Evolutionary conservation across 148 eudicot genomes (phyloP).

Genomic region (Dysphania ambrosioides): DNA sequence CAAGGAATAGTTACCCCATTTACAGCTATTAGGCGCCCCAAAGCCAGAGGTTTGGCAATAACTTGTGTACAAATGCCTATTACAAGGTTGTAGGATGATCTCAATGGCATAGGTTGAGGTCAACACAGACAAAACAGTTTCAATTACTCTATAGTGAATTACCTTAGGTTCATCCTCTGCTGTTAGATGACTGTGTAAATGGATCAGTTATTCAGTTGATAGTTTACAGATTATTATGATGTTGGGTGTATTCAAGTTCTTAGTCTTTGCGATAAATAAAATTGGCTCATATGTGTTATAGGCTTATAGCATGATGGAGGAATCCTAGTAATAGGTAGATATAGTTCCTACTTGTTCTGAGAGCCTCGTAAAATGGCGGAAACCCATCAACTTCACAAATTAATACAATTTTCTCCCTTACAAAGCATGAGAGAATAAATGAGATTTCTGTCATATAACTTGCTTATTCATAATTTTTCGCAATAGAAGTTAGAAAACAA

Average conservation of each 20-base stretch:
- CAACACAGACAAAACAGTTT: not conserved
- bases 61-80: slow-evolving; percentile 7
- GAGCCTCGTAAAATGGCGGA: too few relatives aligned
- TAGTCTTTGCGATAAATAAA: not conserved
- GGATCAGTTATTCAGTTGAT: not conserved
- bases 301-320: not conserved
- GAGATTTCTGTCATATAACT: too few relatives aligned
- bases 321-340: not conserved
- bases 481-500: too few relatives aligned
- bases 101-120: slow-evolving; percentile 2
- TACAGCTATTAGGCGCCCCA: slow-evolving; percentile 74
- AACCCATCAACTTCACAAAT: too few relatives aligned
- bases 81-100: not conserved
- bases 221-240: too few relatives aligned
- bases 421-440: too few relatives aligned
- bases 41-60: slow-evolving; percentile 62
- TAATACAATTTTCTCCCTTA: too few relatives aligned
- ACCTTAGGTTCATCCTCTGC: slow-evolving; percentile 2
- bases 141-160: not conserved
- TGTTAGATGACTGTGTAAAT: not conserved
- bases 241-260: not conserved
- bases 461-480: too few relatives aligned
- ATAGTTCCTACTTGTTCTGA: too few relatives aligned
- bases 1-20: slow-evolving; percentile 84
- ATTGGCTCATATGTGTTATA: not conserved